Percentiles rank a stretch among this genome's conserved stretches.
Conservation (phyloP, 345 rosid genomes). For the Cardiospermum halicacabum region DNA sequence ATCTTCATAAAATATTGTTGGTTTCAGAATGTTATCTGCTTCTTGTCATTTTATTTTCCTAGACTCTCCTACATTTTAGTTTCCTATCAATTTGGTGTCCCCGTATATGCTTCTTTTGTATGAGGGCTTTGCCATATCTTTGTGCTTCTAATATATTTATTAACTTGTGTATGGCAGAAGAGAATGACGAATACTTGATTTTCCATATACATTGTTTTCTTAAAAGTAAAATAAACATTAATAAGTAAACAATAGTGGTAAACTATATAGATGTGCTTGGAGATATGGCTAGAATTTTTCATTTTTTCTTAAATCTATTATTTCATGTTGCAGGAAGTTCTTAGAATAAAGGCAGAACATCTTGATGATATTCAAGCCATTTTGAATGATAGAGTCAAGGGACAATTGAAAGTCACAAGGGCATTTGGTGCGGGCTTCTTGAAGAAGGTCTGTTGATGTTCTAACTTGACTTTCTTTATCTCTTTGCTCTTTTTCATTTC, state of each 20-base stretch:
- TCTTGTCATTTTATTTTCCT: neutral
- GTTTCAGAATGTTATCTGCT: neutral
- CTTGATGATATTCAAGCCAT: slow-evolving; percentile 76
- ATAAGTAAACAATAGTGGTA: neutral
- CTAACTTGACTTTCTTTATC: neutral
- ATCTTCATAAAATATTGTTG: neutral
- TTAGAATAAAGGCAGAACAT: slow-evolving; percentile 75
- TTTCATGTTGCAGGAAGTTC: slow-evolving; percentile 63
- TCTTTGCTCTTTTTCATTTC: too few relatives aligned
- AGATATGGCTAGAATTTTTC: slow-evolving; percentile 3
- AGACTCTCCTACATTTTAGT: neutral
- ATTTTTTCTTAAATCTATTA: slow-evolving; percentile 9
- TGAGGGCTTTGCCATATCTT: neutral
- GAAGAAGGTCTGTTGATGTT: slow-evolving; percentile 63
- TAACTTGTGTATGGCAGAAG: neutral
- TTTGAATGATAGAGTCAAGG: slow-evolving; percentile 87
- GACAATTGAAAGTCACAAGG: slow-evolving; percentile 89
- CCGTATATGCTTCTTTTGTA: neutral
- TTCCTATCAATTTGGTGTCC: neutral
- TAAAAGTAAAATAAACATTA: slow-evolving; percentile 1
- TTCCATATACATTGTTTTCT: neutral
- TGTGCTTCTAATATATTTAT: neutral
- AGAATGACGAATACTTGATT: neutral
- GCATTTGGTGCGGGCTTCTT: slow-evolving; percentile 95
- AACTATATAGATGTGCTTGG: neutral